Evolutionary conservation across 2,329 filamentous ascomycete genomes (phyloP).

Genomic region (Cylindrodendrum hubeiense): DNA sequence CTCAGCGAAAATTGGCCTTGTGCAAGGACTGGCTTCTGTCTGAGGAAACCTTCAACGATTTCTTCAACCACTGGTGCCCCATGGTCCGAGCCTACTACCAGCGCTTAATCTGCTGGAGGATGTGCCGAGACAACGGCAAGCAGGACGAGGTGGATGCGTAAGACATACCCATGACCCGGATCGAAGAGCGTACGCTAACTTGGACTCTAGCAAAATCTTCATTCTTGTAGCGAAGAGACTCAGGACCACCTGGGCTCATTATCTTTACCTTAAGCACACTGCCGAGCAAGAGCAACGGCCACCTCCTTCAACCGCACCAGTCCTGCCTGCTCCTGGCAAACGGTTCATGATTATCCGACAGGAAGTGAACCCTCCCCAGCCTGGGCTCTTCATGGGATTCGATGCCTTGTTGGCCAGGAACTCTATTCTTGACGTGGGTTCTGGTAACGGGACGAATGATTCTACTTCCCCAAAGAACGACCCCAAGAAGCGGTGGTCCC

Average conservation of each 20-base stretch:
- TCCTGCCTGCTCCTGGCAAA: conserved; percentile 85
- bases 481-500: conserved; percentile 71
- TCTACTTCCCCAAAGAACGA: conserved; percentile 48
- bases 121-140: conserved; percentile 81
- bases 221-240: conserved; percentile 75
- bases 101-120: conserved; percentile 88
- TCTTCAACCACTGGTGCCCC: conserved; percentile 95
- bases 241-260: conserved; percentile 81
- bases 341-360: conserved; percentile 90
- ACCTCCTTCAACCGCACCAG: conserved; percentile 82
- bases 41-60: conserved; percentile 79
- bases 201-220: conserved; percentile 73
- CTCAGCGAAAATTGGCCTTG: conserved; percentile 75
- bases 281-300: conserved; percentile 68
- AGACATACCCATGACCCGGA: conserved; percentile 50
- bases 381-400: conserved; percentile 63
- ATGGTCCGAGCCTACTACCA: conserved; percentile 96
- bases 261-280: conserved; percentile 78
- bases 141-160: conserved; percentile 75
- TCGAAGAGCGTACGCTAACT: conserved; percentile 41
- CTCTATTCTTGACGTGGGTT: conserved; percentile 37
- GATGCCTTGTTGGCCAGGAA: conserved; percentile 54
- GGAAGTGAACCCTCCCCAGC: conserved; percentile 67
- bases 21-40: conserved; percentile 83
- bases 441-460: conserved; percentile 43